Evolutionary conservation across 2,329 filamentous ascomycete species (phyloP), one percentile per base, ranked within the genome.

Genomic region (Leptodontidium sp.): DNA sequence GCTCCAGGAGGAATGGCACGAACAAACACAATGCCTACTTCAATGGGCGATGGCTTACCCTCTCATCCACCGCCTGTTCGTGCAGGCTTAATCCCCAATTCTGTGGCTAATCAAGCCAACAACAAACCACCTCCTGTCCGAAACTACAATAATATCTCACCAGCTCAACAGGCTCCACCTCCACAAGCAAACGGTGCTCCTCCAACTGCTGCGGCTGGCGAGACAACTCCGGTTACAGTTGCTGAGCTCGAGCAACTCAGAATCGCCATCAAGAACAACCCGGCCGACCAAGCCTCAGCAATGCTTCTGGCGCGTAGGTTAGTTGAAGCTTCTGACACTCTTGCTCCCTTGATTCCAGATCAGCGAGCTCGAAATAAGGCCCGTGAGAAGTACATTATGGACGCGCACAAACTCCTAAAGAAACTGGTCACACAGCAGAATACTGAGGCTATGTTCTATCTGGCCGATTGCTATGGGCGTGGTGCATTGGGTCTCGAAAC

Each of bases 361-460:
- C 90, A 94, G 47, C 90, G 90, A 75, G 87, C 90, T 9, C 89
- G 91, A 29, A 86, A 88, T 9, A 93, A 96, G 75, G 85, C 90
- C 1, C 90, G 93, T 38, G 95, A 98, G 75, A 90, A 90, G 67
- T 98, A 95, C 78, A 84, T 95, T 17, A 82, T 90, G 73, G 96
- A 98, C 77, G 93, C 93, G 0, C 89, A 96, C 78, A 98, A 98
- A 80, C 89, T 94, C 29, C 83, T 98, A 53, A 98, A 98, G 83
- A 98, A 97, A 79, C 85, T 98, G 11, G 89, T 90, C 8, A 87
- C 86, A 62, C 84, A 84, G 14, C 90, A 92, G 70, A 93, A 95
- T 75, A 81, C 89, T 0, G 94, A 97, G 9, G 94, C 95, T 38
- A 97, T 97, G 89, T 99, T 99, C 81, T 93, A 93, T 75, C 82